Evolutionary conservation across 2,329 filamentous ascomycete species (phyloP), one percentile per base, ranked within the genome.

Genomic region (Penicillium fuscoglaucum): DNA sequence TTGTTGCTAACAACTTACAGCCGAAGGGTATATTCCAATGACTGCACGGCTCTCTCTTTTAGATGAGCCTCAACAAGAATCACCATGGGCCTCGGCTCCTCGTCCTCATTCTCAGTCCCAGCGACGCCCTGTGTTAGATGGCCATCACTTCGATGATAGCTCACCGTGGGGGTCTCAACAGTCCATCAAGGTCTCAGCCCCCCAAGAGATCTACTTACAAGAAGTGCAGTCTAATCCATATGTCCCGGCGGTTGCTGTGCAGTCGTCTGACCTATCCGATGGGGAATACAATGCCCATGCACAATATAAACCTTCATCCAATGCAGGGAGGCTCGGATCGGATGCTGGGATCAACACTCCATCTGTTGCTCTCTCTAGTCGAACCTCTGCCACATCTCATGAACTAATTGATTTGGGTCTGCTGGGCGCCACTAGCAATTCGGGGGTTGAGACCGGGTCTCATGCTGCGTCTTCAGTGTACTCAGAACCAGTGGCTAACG

Each of bases 21-120:
- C 67, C 19, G 72, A 73, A 37, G 74, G 74, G n/a, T 73, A 73
- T 52, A 76, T 76, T 43, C 72, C 74, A 1, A 76, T 76, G 74
- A 74, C 74, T 39, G 74, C 73, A 6, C 70, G 73, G 4, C 57
- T 76, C 51, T 76, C 74, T 21, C 64, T 76, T 31, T 61, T 75
- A n/a, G 73, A 76, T 35, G 57, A 66, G 24, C 58, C 65, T 4
- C 66, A 62, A 12, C 48, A 66, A 13, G 65, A 70, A 40, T 66
- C 67, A 8, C 67, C 70, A 4, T 74, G 72, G 72, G 58, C 61
- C 17, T 65, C 70, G 24, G 55, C 58, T 13, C 56, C 66, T 12
- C 52, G 8, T 31, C 29, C 59, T 50, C 49, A n/a, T 35, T 33
- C 60, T 52, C 50, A 54, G 21, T 45, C 56, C 15, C 35, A 59